Percentiles rank a stretch among this genome's conserved stretches.
Evolutionary conservation across 2,329 filamentous ascomycete species (phyloP).

Genomic region (Acarospora socialis): DNA sequence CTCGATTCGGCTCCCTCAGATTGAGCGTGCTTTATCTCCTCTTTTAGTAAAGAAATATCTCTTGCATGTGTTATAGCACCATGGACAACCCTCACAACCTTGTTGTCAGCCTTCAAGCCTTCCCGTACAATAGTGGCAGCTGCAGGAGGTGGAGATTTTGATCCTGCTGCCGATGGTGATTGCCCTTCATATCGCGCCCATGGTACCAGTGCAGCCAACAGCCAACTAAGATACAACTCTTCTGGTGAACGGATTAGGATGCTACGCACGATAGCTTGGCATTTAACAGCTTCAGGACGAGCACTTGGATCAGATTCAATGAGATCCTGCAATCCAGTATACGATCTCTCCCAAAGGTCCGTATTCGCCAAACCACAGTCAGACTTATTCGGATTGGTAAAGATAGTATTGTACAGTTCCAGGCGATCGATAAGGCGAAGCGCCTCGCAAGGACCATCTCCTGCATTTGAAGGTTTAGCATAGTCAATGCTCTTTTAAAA

Average conservation of each 20-base stretch:
- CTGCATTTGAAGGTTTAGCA: conserved; percentile 23
- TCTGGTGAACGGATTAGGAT: conserved; percentile 48
- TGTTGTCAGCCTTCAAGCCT: conserved; percentile 68
- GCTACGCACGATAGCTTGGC: too few relatives aligned
- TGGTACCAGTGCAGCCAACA: conserved; percentile 58
- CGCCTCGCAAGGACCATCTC: conserved; percentile 45
- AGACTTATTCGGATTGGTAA: conserved; percentile 45
- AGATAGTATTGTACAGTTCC: conserved; percentile 56
- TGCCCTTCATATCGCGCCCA: too few relatives aligned
- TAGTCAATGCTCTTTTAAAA: conserved; percentile 9
- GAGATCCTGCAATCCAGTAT: conserved; percentile 6
- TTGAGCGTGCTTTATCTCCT: too few relatives aligned
- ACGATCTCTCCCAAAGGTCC: conserved; percentile 5
- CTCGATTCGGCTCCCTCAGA: conserved; percentile 38
- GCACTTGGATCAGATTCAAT: conserved; percentile 24
- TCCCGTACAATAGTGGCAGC: conserved; percentile 54
- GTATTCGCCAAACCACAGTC: conserved; percentile 2
- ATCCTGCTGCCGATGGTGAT: conserved; percentile 26
- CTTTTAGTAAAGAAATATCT: too few relatives aligned
- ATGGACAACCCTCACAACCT: conserved; percentile 52
- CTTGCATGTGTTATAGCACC: conserved; percentile 47
- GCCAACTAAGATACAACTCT: conserved; percentile 60
- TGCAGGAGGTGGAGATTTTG: conserved; percentile 43
- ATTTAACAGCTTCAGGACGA: too few relatives aligned
- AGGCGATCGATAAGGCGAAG: conserved; percentile 53